Evolutionary conservation across 495 filamentous ascomycete genomes (phyloP).

Genomic region (Aspergillus nanangensis): DNA sequence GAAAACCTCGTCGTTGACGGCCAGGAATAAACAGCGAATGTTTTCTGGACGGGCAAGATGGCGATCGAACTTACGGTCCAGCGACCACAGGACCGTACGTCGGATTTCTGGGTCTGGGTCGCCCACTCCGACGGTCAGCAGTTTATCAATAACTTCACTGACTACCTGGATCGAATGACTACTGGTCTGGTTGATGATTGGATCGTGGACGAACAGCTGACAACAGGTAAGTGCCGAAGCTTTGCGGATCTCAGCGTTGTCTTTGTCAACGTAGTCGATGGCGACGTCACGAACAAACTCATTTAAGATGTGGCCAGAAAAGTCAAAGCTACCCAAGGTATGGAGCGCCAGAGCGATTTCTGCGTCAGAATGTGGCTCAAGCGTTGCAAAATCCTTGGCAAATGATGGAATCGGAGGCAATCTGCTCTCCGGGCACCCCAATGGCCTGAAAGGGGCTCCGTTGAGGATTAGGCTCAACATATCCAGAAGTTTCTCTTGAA

Average conservation of each 20-base stretch:
- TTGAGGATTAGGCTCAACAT: conserved; percentile 92
- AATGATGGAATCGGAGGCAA: conserved; percentile 67
- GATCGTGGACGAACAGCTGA: conserved; percentile 92
- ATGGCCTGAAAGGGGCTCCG: conserved; percentile 82
- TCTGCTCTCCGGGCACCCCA: conserved; percentile 79
- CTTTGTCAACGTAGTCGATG: conserved; percentile 94
- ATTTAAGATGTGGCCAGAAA: conserved; percentile 88
- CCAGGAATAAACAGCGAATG: conserved; percentile 89
- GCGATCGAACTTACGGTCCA: conserved; percentile 91
- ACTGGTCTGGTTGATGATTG: conserved; percentile 96
- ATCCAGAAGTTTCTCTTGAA: conserved; percentile 90
- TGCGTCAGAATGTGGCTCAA: conserved; percentile 62
- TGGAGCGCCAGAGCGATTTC: conserved; percentile 90
- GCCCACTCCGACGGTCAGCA: conserved; percentile 89
- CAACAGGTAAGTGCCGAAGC: conserved; percentile 96
- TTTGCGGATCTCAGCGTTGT: conserved; percentile 88
- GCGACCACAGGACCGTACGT: conserved; percentile 75
- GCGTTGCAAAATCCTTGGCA: conserved; percentile 77
- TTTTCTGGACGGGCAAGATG: conserved; percentile 95
- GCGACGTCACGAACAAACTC: conserved; percentile 98
- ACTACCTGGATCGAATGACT: conserved; percentile 95
- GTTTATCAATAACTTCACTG: conserved; percentile 92
- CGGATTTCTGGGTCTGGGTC: conserved; percentile 88
- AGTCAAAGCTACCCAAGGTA: conserved; percentile 95
- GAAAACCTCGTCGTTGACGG: conserved; percentile 93